Percentiles rank a stretch among this genome's conserved stretches.
Evolutionary conservation across 2,329 filamentous ascomycete species (phyloP).

Genomic region (Trichoderma aggressivum): DNA sequence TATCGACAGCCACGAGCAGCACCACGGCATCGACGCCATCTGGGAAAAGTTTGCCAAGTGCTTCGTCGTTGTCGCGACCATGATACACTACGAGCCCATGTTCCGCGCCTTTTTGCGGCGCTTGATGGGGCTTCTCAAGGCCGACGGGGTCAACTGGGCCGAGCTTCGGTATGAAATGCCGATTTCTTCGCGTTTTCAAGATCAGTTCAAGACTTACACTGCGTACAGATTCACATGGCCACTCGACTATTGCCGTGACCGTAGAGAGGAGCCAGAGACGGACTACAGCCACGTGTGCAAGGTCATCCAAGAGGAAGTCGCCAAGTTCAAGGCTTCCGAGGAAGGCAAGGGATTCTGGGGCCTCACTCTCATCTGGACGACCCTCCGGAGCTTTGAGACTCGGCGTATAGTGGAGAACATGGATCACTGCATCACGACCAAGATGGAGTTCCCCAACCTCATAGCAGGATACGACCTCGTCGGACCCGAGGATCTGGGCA

Average conservation of each 20-base stretch:
- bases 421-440: slow-evolving; percentile 82
- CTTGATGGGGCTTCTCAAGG: slow-evolving; percentile 67
- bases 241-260: slow-evolving; percentile 64
- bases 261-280: slow-evolving; percentile 61
- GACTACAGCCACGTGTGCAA: slow-evolving; percentile 68
- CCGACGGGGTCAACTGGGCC: slow-evolving; percentile 80
- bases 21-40: slow-evolving; percentile 77
- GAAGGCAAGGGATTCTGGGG: slow-evolving; percentile 80
- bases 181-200: not conserved
- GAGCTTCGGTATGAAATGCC: slow-evolving; percentile 58
- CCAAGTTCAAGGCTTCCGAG: slow-evolving; percentile 67
- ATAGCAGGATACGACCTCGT: slow-evolving; percentile 88
- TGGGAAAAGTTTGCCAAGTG: slow-evolving; percentile 78
- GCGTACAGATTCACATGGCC: slow-evolving; percentile 62
- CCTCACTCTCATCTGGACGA: slow-evolving; percentile 79
- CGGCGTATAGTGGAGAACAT: slow-evolving; percentile 72
- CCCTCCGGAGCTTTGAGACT: slow-evolving; percentile 61
- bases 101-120: slow-evolving; percentile 71
- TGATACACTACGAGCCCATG: slow-evolving; percentile 88
- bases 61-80: slow-evolving; percentile 68
- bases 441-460: slow-evolving; percentile 72
- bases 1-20: slow-evolving; percentile 72
- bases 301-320: slow-evolving; percentile 73
- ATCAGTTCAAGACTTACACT: not conserved
- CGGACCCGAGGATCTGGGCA: slow-evolving; percentile 78